Evolutionary conservation across 495 filamentous ascomycete genomes (phyloP), one percentile per base, ranked within the genome.

Genomic region (Choiromyces venosus): DNA sequence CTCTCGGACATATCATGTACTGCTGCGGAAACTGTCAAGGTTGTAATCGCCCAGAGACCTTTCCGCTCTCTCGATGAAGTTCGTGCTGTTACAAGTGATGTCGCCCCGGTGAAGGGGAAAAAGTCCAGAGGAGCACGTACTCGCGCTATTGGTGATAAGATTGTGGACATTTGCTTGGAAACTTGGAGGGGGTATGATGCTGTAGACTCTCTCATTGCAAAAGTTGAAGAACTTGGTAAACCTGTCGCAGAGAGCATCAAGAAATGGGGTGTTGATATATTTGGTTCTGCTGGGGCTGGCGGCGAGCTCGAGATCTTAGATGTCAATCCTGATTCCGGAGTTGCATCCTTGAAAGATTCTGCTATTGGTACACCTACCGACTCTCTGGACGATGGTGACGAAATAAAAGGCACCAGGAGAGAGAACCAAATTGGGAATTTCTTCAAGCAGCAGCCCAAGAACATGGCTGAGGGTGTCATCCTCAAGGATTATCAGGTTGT

Each of bases 401-500:
- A 87, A 71, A 70, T 83, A 56, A 83, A 84, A 38, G 83, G 82
- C 9, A 81, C 76, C 40, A 80, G 80, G 38, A 69, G 79, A 68
- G 70, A 74, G 75, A 77, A 42, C 77, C 82, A 74, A 39, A 46
- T 67, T 56, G 79, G 76, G 14, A 74, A 76, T 14, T 79, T 73
- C 71, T 81, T 81, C 39, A 85, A 92, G 25, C 84, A 88, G 52
- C 91, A 96, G 78, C 95, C 95, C 1, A 82, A 85, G 7, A 86
- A 90, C 66, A 93, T 98, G 89, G 83, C 84, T 2, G 85, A 90
- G 4, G 86, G 89, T 73, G 84, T 93, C 67, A 82, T 85, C 21
- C 86, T 99, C 82, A 97, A 97, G 81, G 89, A 94, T 65, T 98
- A 97, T 76, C 95, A 99, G 81, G 81, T 98, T 61, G 92, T 97